A percentile compares a stretch with the other conserved stretches of the same genome.
Evolutionary conservation across 331 rosid genomes (phyloP).

Genomic region (Cydonia oblonga): DNA sequence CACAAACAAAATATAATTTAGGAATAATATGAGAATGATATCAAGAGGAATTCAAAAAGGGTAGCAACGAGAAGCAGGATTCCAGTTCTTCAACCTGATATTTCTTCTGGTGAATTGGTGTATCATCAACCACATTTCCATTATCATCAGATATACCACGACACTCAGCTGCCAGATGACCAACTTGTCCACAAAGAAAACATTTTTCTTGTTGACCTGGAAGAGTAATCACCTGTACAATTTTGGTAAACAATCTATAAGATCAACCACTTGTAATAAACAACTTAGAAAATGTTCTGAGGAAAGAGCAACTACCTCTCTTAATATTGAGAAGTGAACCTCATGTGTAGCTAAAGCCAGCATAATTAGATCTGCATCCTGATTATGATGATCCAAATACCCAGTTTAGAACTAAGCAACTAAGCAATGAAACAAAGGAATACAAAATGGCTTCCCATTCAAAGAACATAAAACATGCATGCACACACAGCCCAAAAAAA

Average conservation of each 20-base stretch:
- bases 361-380: constrained; percentile 99
- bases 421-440: background rate
- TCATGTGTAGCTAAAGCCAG: constrained; percentile 88
- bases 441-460: background rate
- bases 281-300: background rate
- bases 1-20: constrained; percentile 12
- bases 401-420: background rate
- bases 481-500: background rate
- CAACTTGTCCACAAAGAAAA: constrained; percentile 77
- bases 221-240: constrained; percentile 59
- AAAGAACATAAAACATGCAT: background rate
- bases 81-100: constrained; percentile 62
- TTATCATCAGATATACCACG: constrained; percentile 51
- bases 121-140: constrained; percentile 56
- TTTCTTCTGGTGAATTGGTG: constrained; percentile 86
- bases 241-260: constrained; percentile 15
- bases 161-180: constrained; percentile 94
- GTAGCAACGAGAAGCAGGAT: constrained; percentile 2
- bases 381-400: constrained; percentile 8
- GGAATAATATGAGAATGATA: constrained; percentile 3
- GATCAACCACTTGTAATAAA: constrained; percentile 21
- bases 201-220: constrained; percentile 97
- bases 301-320: constrained; percentile 64
- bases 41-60: background rate
- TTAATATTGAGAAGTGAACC: constrained; percentile 83